Evolutionary conservation across 306 rosid species (phyloP).

Genomic region (Canavalia ensiformis): DNA sequence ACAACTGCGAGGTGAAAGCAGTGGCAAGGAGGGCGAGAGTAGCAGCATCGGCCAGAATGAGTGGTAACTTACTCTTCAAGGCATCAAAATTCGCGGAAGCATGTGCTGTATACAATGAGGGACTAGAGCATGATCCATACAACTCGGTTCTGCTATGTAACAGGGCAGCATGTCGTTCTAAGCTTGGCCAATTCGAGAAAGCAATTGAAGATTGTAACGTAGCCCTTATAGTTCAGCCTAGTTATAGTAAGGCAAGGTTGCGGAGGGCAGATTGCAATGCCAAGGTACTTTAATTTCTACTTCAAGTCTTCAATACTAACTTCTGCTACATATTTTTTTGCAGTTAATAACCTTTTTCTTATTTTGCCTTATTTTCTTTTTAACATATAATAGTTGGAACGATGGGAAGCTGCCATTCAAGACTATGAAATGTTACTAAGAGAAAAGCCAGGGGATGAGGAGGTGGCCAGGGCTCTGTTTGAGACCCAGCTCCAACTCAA

Average conservation of each 20-base stretch:
- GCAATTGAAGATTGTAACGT: constrained; percentile 92
- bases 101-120: constrained; percentile 72
- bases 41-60: constrained; percentile 73
- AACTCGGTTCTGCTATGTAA: constrained; percentile 88
- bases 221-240: constrained; percentile 78
- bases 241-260: constrained; percentile 91
- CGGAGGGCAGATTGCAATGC: constrained; percentile 90
- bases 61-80: constrained; percentile 91
- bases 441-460: constrained; percentile 91
- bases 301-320: constrained; percentile 1
- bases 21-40: constrained; percentile 73
- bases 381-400: constrained; percentile 67
- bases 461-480: constrained; percentile 86
- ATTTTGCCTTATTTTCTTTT: constrained; percentile 27
- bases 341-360: neutral
- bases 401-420: constrained; percentile 91
- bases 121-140: constrained; percentile 76
- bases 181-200: constrained; percentile 87
- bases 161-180: constrained; percentile 95
- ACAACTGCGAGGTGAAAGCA: constrained; percentile 59
- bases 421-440: constrained; percentile 85
- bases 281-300: constrained; percentile 61
- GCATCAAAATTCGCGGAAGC: constrained; percentile 83
- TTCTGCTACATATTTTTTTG: neutral
- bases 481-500: constrained; percentile 81